Base-by-base conservation (phyloP, 2,329 filamentous ascomycete genomes). In the Saccharata proteae region DNA sequence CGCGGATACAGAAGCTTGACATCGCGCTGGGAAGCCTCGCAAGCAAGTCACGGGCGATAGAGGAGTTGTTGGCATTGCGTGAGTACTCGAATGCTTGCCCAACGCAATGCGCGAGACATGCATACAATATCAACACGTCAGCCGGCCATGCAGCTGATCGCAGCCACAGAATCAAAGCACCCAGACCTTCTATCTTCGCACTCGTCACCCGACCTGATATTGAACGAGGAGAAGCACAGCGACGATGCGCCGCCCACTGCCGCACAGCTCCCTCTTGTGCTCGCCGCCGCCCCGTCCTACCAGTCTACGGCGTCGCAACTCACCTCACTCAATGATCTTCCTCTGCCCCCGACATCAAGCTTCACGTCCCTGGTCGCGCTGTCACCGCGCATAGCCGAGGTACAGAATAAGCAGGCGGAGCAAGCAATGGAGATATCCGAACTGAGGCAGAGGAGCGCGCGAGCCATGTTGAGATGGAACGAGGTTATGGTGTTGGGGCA, bases 401-500 rank as follows among this genome's bases (percentile, higher is more conserved):
- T 74, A 12, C 69, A 73, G 39, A 63, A 66, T 0, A 67, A 67
- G 4, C 79, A 84, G 45, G 51, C 67, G 13, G 64, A 69, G 11
- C 77, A 83, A 39, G 55, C 57, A 22, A 62, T 64, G 28, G 72
- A 78, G 51, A 69, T 81, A 39, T 69, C 68, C 14, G 70, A 70
- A 50, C 65, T 80, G 48, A 67, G 73, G 49, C 67, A 58, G 39
- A 67, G 66, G 41, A 86, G 69, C 57, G 80, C 74, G 53, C 42
- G 54, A 27, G 27, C 60, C 8, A 52, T 62, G 34, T 52, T 55
- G 52, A 53, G 39, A 20, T 92, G 83, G 78, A 85, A 88, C 54
- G 76, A 85, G 50, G 61, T 71, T 15, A 72, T 74, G 3, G 64
- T 90, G 25, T 59, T 93, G 28, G 67, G 69, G 8, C 73, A 72